A percentile compares a stretch with the other conserved stretches of the same genome.
These are phyloP conservation scores for Fusarium globosum DNA, from an alignment of 2,329 filamentous ascomycete genomes.

Conservation along the genomic window DNA sequence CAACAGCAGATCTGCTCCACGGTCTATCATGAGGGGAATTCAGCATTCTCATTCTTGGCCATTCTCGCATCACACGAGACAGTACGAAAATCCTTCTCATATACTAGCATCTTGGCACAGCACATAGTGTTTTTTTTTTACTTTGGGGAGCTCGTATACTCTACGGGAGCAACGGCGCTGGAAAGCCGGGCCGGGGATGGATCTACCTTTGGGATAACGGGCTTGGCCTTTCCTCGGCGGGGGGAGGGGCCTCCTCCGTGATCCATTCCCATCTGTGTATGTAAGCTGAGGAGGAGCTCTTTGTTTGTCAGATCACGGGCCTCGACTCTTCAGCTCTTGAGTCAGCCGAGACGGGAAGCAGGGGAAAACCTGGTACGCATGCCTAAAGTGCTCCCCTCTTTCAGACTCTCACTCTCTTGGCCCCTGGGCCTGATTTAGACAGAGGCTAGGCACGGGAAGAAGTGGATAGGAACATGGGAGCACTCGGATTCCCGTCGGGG, in stretches of 20 bases:
- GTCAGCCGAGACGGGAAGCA: conserved; percentile 13
- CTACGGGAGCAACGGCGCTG: conserved; percentile 7
- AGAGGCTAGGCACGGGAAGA: conserved; percentile 31
- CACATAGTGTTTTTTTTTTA: not conserved
- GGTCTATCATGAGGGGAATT: not conserved
- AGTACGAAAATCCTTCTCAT: conserved; percentile 1
- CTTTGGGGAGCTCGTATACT: not conserved
- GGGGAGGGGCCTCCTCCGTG: not conserved
- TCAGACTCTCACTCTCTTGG: not conserved
- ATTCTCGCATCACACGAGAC: conserved; percentile 5
- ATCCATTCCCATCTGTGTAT: not conserved
- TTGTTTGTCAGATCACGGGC: not conserved
- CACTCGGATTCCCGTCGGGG: not conserved
- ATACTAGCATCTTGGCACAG: conserved; percentile 11
- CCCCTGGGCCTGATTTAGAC: conserved; percentile 8
- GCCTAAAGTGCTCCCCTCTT: not conserved
- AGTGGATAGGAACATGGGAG: conserved; percentile 34
- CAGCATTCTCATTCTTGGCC: not conserved
- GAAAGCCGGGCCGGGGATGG: conserved; percentile 3
- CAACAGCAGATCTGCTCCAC: conserved; percentile 6
- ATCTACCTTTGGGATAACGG: not conserved
- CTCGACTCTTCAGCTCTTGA: not conserved
- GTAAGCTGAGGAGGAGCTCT: not conserved
- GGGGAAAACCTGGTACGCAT: conserved; percentile 4
- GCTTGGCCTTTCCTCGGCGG: not conserved